Evolutionary conservation across 257 asterid genomes (phyloP).

Genomic region (Henckelia pumila): DNA sequence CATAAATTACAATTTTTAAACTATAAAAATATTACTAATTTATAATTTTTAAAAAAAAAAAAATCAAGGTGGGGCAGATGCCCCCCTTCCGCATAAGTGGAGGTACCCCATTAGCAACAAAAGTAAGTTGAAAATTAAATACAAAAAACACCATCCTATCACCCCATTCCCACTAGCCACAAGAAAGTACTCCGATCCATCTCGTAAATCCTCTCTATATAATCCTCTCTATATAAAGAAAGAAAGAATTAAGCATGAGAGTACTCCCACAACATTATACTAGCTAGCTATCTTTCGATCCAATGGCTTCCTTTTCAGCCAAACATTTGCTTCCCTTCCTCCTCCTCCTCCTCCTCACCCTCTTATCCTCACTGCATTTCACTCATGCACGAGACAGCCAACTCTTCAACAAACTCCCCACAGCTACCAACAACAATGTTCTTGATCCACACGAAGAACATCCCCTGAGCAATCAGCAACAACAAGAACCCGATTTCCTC

Average conservation of each 20-base stretch:
- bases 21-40: too few species aligned
- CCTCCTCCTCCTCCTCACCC: conserved; percentile 46
- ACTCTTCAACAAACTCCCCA: conserved; percentile 66
- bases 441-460: neutral
- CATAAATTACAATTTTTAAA: too few species aligned
- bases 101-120: too few species aligned
- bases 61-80: too few species aligned
- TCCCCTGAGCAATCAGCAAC: neutral
- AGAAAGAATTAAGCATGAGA: neutral
- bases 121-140: neutral
- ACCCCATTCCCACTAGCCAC: neutral
- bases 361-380: conserved; percentile 34
- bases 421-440: conserved; percentile 22
- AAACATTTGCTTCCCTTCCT: conserved; percentile 36
- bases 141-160: neutral
- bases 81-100: too few species aligned
- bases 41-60: too few species aligned
- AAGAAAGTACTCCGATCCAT: too few species aligned
- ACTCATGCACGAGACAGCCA: conserved; percentile 78
- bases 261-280: neutral
- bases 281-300: too few species aligned
- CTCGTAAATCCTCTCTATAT: neutral
- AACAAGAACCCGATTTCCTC: conserved; percentile 49
- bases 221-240: neutral
- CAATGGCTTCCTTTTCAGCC: conserved; percentile 50